These are phyloP conservation scores for Fragosphaeria purpurea DNA, from an alignment of 2,329 filamentous ascomycete genomes.

Conservation along the genomic window DNA sequence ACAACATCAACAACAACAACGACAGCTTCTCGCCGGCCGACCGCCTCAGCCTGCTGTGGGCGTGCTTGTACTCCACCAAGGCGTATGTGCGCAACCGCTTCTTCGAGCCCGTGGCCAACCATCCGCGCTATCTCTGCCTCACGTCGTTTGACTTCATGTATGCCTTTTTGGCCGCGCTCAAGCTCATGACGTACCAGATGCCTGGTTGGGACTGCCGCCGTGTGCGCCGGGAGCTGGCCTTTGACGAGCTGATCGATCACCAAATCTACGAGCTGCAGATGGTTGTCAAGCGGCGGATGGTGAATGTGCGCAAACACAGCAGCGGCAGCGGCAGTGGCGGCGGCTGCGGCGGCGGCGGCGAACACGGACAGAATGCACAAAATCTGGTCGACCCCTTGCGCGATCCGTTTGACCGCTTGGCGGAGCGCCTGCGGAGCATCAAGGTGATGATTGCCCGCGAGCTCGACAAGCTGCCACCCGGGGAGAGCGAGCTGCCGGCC, in stretches of 20 bases:
- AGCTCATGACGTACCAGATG: constrained; percentile 33
- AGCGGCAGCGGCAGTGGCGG: background rate
- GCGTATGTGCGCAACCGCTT: constrained; percentile 28
- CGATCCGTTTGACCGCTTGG: constrained; percentile 14
- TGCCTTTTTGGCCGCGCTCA: constrained; percentile 34
- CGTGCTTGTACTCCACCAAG: constrained; percentile 30
- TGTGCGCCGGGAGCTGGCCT: constrained; percentile 26
- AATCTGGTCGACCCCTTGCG: no score
- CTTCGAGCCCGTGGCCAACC: constrained; percentile 13
- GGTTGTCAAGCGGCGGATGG: constrained; percentile 16
- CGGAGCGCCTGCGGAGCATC: constrained; percentile 12
- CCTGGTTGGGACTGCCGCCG: constrained; percentile 36
- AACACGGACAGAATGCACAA: no score
- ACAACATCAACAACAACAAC: background rate
- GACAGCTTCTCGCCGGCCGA: constrained; percentile 25
- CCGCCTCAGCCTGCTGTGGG: constrained; percentile 36
- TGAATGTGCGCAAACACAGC: background rate
- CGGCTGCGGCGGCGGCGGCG: background rate
- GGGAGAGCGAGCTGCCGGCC: background rate
- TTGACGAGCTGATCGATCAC: constrained; percentile 21
- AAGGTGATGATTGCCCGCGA: constrained; percentile 9
- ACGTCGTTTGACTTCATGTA: constrained; percentile 38
- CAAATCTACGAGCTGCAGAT: constrained; percentile 22
- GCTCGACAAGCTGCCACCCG: constrained; percentile 5
- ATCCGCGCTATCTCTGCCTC: constrained; percentile 32